Evolutionary conservation across 306 rosid species (phyloP).

Genomic region (Rosa multiflora): DNA sequence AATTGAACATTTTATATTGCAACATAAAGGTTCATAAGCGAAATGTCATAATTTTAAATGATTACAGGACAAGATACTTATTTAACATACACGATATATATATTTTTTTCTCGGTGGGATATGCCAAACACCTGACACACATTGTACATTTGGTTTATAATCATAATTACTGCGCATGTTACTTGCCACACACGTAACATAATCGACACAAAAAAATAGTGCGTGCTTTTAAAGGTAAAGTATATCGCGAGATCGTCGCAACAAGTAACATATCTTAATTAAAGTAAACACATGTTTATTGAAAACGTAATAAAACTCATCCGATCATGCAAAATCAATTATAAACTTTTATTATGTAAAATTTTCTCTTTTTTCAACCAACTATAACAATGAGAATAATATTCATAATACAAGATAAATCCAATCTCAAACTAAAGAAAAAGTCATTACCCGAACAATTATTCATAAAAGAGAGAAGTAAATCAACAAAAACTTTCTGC

Average conservation of each 20-base stretch:
- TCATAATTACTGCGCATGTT: too few species aligned
- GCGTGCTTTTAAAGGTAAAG: too few species aligned
- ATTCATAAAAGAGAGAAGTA: neutral
- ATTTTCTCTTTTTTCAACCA: neutral
- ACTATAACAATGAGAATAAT: neutral
- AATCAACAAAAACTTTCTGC: neutral
- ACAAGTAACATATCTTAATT: too few species aligned
- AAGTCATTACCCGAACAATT: too few species aligned
- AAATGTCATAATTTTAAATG: too few species aligned
- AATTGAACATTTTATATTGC: too few species aligned
- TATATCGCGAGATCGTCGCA: accelerated
- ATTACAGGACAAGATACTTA: neutral
- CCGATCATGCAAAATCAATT: neutral
- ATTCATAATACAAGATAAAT: neutral
- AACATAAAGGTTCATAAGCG: too few species aligned
- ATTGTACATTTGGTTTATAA: neutral
- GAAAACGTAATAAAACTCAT: neutral
- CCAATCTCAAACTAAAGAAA: neutral
- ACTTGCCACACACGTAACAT: neutral
- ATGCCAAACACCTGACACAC: too few species aligned
- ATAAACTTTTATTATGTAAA: neutral
- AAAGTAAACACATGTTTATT: neutral
- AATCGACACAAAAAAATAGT: neutral
- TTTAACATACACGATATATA: neutral
- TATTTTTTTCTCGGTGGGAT: neutral